Percentiles rank a stretch among this genome's conserved stretches.
These are phyloP conservation scores for Cucurbita pepo DNA, from an alignment of 306 rosid genomes.

Conservation along the genomic window DNA sequence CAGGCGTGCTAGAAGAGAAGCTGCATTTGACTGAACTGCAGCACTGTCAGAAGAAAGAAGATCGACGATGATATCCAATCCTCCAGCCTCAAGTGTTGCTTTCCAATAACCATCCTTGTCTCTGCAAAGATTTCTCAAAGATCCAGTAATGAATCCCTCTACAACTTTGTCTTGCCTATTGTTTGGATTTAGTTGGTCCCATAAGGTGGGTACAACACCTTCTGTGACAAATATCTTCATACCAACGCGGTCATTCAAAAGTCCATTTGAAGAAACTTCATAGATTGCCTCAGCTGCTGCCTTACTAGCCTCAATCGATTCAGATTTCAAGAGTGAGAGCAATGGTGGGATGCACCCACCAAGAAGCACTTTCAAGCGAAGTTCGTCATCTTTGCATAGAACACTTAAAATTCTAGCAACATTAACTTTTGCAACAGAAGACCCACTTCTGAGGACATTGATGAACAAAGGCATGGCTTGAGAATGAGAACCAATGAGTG, in stretches of 20 bases:
- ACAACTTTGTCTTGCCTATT: constrained; percentile 72
- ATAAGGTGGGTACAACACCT: constrained; percentile 90
- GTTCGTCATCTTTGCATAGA: constrained; percentile 82
- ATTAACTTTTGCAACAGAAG: constrained; percentile 65
- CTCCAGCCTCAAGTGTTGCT: constrained; percentile 92
- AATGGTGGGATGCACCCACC: constrained; percentile 97
- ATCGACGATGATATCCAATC: constrained; percentile 78
- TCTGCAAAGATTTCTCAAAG: constrained; percentile 91
- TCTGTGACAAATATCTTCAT: constrained; percentile 84
- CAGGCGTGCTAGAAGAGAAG: constrained; percentile 84
- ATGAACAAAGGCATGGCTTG: constrained; percentile 98
- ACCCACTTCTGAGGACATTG: constrained; percentile 80
- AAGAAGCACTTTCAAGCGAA: constrained; percentile 87
- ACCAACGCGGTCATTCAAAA: constrained; percentile 87
- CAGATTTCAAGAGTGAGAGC: constrained; percentile 73
- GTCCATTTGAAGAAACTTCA: constrained; percentile 88
- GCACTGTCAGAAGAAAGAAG: constrained; percentile 78
- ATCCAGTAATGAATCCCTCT: constrained; percentile 89
- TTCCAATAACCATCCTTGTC: constrained; percentile 91
- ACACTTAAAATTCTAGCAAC: constrained; percentile 68
- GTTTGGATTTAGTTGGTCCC: constrained; percentile 71
- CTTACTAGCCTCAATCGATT: constrained; percentile 64
- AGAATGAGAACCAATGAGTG: constrained; percentile 77
- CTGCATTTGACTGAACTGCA: constrained; percentile 90
- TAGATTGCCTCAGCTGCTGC: constrained; percentile 93